Conservation (phyloP, 768 basidiomycete genomes). For the Asterophora lycoperdoides region DNA sequence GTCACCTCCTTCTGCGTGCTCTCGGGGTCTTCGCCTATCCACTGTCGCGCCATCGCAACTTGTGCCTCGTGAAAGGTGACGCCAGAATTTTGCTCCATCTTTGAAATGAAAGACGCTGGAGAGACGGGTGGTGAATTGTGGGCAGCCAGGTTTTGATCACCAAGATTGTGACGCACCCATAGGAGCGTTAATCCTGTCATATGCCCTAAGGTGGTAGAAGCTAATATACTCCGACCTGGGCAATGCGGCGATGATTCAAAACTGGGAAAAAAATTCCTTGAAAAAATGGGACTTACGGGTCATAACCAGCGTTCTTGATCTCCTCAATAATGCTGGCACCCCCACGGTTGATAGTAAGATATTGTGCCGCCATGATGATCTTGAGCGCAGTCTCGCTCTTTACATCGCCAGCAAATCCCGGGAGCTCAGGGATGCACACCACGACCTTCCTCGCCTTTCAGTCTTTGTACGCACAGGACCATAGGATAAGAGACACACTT, state of each 20-base stretch:
- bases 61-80: slow-evolving; percentile 84
- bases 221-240: slow-evolving; percentile 84
- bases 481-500: slow-evolving; percentile 50
- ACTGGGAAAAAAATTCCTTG: too few relatives aligned
- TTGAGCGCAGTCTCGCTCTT: slow-evolving; percentile 59
- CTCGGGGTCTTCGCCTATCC: slow-evolving; percentile 52
- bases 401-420: slow-evolving; percentile 84
- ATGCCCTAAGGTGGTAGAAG: slow-evolving; percentile 90
- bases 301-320: slow-evolving; percentile 69
- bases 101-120: slow-evolving; percentile 44
- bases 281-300: slow-evolving; percentile 52
- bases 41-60: slow-evolving; percentile 78
- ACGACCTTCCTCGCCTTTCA: slow-evolving; percentile 51
- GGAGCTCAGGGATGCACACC: slow-evolving; percentile 85
- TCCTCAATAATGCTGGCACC: slow-evolving; percentile 83
- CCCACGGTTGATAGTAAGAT: slow-evolving; percentile 77
- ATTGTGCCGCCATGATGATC: slow-evolving; percentile 71
- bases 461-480: slow-evolving; percentile 47
- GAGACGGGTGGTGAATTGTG: neutral
- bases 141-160: neutral
- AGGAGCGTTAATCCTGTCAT: slow-evolving; percentile 87
- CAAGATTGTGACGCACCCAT: slow-evolving; percentile 38
- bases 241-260: neutral
- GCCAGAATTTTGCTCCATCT: slow-evolving; percentile 71
- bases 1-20: slow-evolving; percentile 45